These are phyloP conservation scores for Microsporum audouinii DNA, from an alignment of 2,329 filamentous ascomycete species.

Conservation along the genomic window DNA sequence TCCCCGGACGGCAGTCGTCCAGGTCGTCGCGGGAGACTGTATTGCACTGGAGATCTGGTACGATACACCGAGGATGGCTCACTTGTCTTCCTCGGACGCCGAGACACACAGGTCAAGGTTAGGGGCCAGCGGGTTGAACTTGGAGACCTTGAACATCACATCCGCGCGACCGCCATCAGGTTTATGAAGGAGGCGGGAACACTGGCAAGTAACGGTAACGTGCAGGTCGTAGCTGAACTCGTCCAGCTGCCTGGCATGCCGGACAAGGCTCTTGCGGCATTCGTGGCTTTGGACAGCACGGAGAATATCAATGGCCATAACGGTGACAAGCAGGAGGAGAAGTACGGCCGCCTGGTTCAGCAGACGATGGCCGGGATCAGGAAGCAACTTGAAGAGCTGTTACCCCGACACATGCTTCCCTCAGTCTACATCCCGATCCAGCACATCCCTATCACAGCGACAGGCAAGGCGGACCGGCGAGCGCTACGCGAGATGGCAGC, in stretches of 20 bases:
- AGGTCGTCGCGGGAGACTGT: constrained; percentile 16
- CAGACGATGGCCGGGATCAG: constrained; percentile 6
- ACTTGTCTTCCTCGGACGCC: constrained; percentile 16
- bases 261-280: not conserved
- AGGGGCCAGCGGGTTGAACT: constrained; percentile 75
- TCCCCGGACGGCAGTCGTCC: not conserved
- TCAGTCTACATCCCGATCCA: not conserved
- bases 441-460: not conserved
- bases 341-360: not conserved
- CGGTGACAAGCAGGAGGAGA: not conserved
- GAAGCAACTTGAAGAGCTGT: constrained; percentile 11
- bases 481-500: constrained; percentile 3
- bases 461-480: not conserved
- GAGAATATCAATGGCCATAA: not conserved
- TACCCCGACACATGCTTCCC: constrained; percentile 23
- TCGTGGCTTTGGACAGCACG: not conserved
- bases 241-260: not conserved
- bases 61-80: constrained; percentile 13
- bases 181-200: not conserved
- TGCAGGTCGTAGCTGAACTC: not conserved
- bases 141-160: constrained; percentile 51
- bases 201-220: not conserved
- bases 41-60: constrained; percentile 19
- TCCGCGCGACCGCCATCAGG: constrained; percentile 25
- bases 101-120: constrained; percentile 59